Evolutionary conservation across 2,329 filamentous ascomycete species (phyloP), one percentile per base, ranked within the genome.

Genomic region (Xylariaceae sp.): DNA sequence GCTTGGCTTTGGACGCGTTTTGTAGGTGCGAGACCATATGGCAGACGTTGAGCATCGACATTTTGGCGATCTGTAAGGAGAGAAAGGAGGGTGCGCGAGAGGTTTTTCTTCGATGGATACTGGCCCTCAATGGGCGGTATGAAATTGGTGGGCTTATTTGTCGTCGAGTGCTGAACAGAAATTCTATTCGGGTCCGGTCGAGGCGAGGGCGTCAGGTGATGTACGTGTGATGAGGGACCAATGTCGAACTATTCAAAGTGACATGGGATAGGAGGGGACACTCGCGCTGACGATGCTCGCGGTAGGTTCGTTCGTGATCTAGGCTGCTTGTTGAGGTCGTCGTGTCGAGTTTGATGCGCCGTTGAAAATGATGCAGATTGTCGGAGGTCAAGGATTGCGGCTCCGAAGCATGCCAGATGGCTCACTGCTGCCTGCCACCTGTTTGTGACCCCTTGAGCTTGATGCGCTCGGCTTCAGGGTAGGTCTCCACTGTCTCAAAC

Each of bases 21-120:
- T 94, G 89, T 51, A 97, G 80, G 75, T 96, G 91, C 60, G 90
- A 91, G 79, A 89, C 95, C 73, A 92, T 84, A 76, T 93, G 77
- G 63, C 84, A 80, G 59, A 96, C 81, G 72, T 87, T 83, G 67
- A 82, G 77, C 73, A 96, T 81, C 64, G 84, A 87, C 86, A 89
- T 89, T 44, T 64, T 74, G 53, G 34, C 11, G 42, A 45, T 38
- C 33, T 36, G 4, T 28, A 7, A 28, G 7, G 22, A 28, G 22
- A 28, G 7, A 28, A 7, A 28, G 22, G 22, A 28, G 42, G 14
- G 17, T 5, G 42, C 22, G 22, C 22, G 22, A 28, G 22, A 5
- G n/a, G 22, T 28, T 28, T 28, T 4, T 5, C 22, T 28, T 28
- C 4, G 7, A 28, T 13, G 13, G 13, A 13, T 39, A 17, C 10